phyloP scores from a whole-genome alignment of 495 filamentous ascomycete species.

The Aspergillus olivimuriae region DNA sequence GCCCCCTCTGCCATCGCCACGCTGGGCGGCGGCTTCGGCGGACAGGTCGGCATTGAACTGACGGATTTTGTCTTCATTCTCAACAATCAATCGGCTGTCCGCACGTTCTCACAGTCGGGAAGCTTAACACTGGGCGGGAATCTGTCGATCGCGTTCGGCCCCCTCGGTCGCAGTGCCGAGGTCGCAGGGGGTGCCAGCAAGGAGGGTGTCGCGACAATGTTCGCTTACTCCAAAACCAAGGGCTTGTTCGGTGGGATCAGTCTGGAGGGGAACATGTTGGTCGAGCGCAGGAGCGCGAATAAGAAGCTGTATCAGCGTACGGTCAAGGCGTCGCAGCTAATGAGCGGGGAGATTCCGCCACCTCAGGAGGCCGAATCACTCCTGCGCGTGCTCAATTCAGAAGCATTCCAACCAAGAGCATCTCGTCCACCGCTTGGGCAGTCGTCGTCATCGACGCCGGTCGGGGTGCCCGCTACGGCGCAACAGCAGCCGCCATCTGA shows the following conservation, averaged over 20 bases:
- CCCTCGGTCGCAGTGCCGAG: constrained; percentile 85
- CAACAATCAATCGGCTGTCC: constrained; percentile 78
- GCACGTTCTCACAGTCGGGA: constrained; percentile 81
- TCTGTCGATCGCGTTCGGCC: constrained; percentile 85
- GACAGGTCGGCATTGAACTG: constrained; percentile 89
- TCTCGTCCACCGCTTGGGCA: not conserved
- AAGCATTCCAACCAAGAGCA: constrained; percentile 8
- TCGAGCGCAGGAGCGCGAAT: constrained; percentile 85
- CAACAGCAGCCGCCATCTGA: not conserved
- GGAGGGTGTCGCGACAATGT: constrained; percentile 74
- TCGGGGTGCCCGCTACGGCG: not conserved
- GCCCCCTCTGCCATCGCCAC: constrained; percentile 86
- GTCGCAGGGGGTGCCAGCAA: constrained; percentile 77
- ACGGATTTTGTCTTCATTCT: constrained; percentile 98
- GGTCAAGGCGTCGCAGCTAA: constrained; percentile 68
- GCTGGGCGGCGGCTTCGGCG: constrained; percentile 78
- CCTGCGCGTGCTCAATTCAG: constrained; percentile 30
- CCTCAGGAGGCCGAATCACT: constrained; percentile 74
- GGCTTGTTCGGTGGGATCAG: constrained; percentile 88
- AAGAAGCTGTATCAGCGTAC: constrained; percentile 80
- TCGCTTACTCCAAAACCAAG: constrained; percentile 92
- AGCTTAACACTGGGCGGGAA: constrained; percentile 83
- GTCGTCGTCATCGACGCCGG: not conserved
- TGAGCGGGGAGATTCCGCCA: constrained; percentile 66
- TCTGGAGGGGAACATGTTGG: constrained; percentile 76